phyloP scores from a whole-genome alignment of 2,329 filamentous ascomycete genomes.

The Pestalotiopsis sp. region DNA sequence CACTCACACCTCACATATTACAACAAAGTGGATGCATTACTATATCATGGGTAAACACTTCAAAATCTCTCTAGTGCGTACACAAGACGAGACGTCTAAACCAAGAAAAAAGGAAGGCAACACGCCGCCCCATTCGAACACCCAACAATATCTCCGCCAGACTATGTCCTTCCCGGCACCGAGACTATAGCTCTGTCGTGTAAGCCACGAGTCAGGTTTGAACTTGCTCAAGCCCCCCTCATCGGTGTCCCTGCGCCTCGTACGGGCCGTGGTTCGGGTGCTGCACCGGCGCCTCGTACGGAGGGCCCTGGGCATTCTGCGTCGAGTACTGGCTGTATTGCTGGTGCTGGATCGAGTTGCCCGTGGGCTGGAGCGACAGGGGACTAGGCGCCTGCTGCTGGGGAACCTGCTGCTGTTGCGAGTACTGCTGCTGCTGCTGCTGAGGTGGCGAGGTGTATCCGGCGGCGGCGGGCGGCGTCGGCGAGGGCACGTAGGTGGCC shows the following conservation, averaged over 20 bases:
- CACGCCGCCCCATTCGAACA: no score
- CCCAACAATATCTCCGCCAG: no score
- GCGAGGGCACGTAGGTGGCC: conserved; percentile 1
- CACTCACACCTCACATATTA: no score
- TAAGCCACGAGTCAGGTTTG: no score
- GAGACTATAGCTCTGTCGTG: no score
- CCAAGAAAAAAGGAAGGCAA: no score
- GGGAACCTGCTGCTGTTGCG: conserved; percentile 17
- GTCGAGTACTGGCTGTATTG: conserved; percentile 18
- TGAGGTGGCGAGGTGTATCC: conserved; percentile 14
- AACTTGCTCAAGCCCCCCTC: not conserved
- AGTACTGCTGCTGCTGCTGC: conserved; percentile 16
- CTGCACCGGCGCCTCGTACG: not conserved
- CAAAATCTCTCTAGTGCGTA: no score
- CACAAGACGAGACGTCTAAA: no score
- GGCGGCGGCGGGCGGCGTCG: conserved; percentile 13
- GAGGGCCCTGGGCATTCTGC: conserved; percentile 14
- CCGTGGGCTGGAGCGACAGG: conserved; percentile 22
- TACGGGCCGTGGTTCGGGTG: conserved; percentile 16
- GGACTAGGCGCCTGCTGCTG: conserved; percentile 21
- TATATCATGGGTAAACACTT: no score
- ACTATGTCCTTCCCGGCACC: no score
- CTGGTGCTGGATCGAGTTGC: conserved; percentile 17
- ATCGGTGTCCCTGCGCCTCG: conserved; percentile 21
- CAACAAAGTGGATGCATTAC: no score